These are phyloP conservation scores for Penicillium sp. DNA, from an alignment of 2,329 filamentous ascomycete genomes.

Conservation along the genomic window DNA sequence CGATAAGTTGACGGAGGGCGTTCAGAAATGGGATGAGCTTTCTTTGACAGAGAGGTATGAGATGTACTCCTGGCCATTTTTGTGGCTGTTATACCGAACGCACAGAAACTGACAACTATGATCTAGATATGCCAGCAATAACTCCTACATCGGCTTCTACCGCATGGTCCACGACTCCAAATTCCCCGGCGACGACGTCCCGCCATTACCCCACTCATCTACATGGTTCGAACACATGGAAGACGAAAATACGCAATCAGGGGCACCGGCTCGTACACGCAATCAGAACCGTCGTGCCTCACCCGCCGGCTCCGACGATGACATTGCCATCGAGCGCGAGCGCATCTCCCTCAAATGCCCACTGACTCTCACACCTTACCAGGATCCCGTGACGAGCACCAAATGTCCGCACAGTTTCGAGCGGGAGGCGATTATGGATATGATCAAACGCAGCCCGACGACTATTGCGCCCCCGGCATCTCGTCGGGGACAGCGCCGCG, in stretches of 20 bases:
- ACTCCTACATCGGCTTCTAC: conserved; percentile 62
- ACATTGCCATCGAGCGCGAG: conserved; percentile 48
- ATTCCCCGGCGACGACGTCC: conserved; percentile 52
- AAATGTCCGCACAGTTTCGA: conserved; percentile 54
- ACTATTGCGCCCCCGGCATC: conserved; percentile 25
- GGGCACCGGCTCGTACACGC: conserved; percentile 18
- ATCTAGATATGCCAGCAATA: conserved; percentile 55
- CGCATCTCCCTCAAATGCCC: conserved; percentile 49
- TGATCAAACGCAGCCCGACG: conserved; percentile 39
- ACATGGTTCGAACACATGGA: conserved; percentile 61
- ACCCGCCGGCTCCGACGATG: conserved; percentile 42
- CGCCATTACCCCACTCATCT: conserved; percentile 54
- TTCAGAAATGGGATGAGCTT: conserved; percentile 36
- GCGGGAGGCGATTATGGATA: conserved; percentile 44
- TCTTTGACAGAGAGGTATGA: conserved; percentile 44
- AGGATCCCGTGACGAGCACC: conserved; percentile 47
- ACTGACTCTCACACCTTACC: conserved; percentile 47
- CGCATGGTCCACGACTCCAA: conserved; percentile 60
- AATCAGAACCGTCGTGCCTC: conserved; percentile 24
- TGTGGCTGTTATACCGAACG: not conserved
- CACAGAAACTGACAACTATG: conserved; percentile 15
- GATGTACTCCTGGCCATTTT: conserved; percentile 23
- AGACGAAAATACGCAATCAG: conserved; percentile 24
- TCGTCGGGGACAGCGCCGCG: conserved; percentile 18
- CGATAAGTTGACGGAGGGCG: conserved; percentile 35